Base-by-base conservation (phyloP, 73 alveolate species). In the Paramecium sexaurelia region DNA sequence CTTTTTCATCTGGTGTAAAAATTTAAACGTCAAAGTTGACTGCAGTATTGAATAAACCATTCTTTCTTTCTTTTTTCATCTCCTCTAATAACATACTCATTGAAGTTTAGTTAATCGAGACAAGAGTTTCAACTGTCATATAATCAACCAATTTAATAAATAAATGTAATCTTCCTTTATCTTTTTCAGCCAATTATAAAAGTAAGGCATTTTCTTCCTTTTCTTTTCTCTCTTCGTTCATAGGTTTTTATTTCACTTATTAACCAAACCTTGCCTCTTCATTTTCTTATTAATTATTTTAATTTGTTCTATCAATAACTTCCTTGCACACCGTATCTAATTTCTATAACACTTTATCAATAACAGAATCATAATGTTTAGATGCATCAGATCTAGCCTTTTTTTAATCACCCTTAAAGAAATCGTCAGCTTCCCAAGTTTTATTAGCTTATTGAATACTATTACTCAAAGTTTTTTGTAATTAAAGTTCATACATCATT, bases 41-140 rank as follows among this genome's bases (percentile, higher is more conserved):
- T 0, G 91, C 87, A 15, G 97, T 75, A 32, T 67, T 68, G 84
- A 96, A 96, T 29, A 88, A 66, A 66, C 92, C 94, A 86, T 92
- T 91, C 91, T 95, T 96, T 37, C 95, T 94, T 57, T 95, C 98
- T n/a, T 85, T 93, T 85, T 91, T 93, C 97, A 94, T 95, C 87
- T 94, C 97, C 8, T 85, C 94, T 11, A 92, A 75, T 69, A 95
- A 91, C 82, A 89, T 75, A 40, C 92, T 93, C 57, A 95, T 94
- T 36, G 96, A 69, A 55, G 93, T 95, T 36, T 92, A 85, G 57
- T 95, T 96, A 27, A 96, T 91, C 66, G 90, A 90, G 7, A 96
- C 99, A 35, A 94, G 90, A 69, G 99, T 96, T 90, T 98, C 99
- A n/a, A 96, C 98, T 19, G 97, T 96, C 99, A 98, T 97, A 85